Evolutionary conservation across 2,329 filamentous ascomycete species (phyloP), one percentile per base, ranked within the genome.

Genomic region (Zymoseptoria pseudotritici): DNA sequence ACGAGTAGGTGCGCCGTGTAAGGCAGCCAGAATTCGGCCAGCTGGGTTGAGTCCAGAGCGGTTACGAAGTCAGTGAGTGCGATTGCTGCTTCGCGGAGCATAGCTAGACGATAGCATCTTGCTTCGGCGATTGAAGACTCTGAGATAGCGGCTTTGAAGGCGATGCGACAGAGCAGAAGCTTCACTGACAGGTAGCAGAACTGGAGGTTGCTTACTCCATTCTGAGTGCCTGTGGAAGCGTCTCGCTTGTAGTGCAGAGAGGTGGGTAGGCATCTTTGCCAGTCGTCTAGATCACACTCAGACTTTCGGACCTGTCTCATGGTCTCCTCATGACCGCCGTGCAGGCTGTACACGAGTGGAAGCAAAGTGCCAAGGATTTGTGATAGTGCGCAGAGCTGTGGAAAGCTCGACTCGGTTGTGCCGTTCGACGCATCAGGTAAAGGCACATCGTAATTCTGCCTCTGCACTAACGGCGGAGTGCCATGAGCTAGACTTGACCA

Each of bases 401-500:
- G 76, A 59, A 83, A 83, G 51, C 80, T 81, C 53, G 78, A 76
- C 1, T 79, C 78, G 13, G 80, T 77, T 20, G 77, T 74, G 5
- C 80, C 69, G 0, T 77, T 78, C 8, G 1, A 5, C 31, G 31
- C 31, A 36, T 13, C 31, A 3, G 82, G 82, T 50, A 82, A 67
- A 17, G 82, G 81, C 13, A 84, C 82, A 62, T 84, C 81, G 63
- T 83, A 82, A 65, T 83, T 81, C 22, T 77, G 77, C 60, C 78
- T 79, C 2, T 76, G 73, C 10, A 83, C 79, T 55, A 82, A 78
- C 3, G 82, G 80, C 20, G 82, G 82, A 2, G 80, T 78, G 4
- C 81, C 82, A 65, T 84, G 82, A 4, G 80, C 80, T 57, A 83
- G 79, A 64, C 81, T 82, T 57, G 80, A 77, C 77, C 82, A 84